Evolutionary conservation across 73 alveolate species (phyloP), one percentile per base, ranked within the genome.

Genomic region (Paramecium sonneborni): DNA sequence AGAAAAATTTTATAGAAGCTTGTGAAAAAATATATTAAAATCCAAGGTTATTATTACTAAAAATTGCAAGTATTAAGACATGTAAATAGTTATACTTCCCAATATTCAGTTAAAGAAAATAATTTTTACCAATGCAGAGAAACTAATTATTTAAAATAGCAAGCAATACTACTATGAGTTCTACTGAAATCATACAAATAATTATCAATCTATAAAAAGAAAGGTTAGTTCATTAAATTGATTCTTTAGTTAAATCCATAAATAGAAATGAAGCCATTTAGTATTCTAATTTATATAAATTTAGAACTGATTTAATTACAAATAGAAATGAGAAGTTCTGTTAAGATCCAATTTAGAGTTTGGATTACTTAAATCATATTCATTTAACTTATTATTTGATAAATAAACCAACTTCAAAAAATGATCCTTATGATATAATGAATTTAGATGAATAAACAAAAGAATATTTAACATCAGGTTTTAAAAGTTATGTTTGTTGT

Each of bases 261-360:
- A 38, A 34, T 28, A 72, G 44, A 38, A 72, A 35, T 72, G 86
- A 72, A 8, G 84, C 84, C 20, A 14, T 62, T 14, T 62, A 62
- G 84, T 62, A 62, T 62, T 2, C 68, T 62, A 62, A 11, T 26
- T 30, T 30, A 62, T 30, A 11, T 38, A 12, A 35, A 34, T 12
- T n/a, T 72, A 32, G 58, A 9, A 32, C 57, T 79, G 90, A 79
- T 46, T 44, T 43, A 23, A 38, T 41, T 12, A 79, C 90, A 18
- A 79, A 79, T 79, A 79, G 74, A 46, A 79, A 79, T 37, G 90
- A 79, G 55, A 79, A 79, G 72, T 79, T 79, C 9, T 79, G 72
- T 46, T 23, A 79, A 5, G 90, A 79, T 41, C 76, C 90, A 24
- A 23, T 41, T 10, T 43, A 38, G 44, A 79, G 55, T 79, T 26